These are phyloP conservation scores for Verticillium albo-atrum DNA, from an alignment of 2,329 filamentous ascomycete genomes.

Conservation along the genomic window DNA sequence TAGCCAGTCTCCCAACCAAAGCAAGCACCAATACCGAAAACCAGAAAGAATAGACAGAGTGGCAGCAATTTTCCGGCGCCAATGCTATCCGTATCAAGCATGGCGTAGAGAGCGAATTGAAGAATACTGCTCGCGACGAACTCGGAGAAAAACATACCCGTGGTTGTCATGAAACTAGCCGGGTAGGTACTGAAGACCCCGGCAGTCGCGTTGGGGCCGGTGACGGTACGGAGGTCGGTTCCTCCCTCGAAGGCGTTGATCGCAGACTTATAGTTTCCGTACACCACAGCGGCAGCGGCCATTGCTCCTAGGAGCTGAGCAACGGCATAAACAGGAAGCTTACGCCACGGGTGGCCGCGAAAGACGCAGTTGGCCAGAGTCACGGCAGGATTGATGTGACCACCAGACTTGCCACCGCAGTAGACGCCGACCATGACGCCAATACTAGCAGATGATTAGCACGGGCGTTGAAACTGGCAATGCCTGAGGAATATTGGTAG, in stretches of 20 bases:
- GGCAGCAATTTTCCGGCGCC: constrained; percentile 55
- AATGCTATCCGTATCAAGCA: constrained; percentile 54
- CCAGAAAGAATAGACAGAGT: constrained; percentile 63
- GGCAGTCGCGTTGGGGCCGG: constrained; percentile 54
- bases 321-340: constrained; percentile 61
- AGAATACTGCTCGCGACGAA: constrained; percentile 63
- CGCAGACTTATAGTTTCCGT: constrained; percentile 59
- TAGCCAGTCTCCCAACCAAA: constrained; percentile 77
- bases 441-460: constrained; percentile 31
- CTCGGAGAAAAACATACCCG: constrained; percentile 67
- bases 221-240: constrained; percentile 56
- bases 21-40: constrained; percentile 68
- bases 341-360: constrained; percentile 63
- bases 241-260: constrained; percentile 62
- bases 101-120: constrained; percentile 68
- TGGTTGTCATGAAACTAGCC: constrained; percentile 58
- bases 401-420: constrained; percentile 57
- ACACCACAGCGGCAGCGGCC: constrained; percentile 53
- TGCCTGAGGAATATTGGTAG: too few relatives aligned
- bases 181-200: constrained; percentile 73
- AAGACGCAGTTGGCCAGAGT: constrained; percentile 66
- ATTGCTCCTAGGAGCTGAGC: constrained; percentile 67
- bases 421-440: constrained; percentile 69
- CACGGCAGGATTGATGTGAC: constrained; percentile 65
- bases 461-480: neutral